Conservation (phyloP, 2,329 filamentous ascomycete genomes). For the Paecilomyces formosus region DNA sequence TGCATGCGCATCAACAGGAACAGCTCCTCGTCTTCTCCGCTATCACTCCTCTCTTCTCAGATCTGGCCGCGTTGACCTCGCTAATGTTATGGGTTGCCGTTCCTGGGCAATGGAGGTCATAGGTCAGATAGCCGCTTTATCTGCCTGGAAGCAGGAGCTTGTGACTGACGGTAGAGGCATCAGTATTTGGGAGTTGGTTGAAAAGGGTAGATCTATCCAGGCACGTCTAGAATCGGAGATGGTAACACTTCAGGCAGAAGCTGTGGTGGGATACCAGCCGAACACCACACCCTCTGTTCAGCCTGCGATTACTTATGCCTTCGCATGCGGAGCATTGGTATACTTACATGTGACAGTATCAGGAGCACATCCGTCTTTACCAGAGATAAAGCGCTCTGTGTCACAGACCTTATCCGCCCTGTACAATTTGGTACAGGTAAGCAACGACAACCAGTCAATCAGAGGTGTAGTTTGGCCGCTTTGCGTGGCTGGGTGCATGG, state of each 20-base stretch:
- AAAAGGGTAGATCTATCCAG: not conserved
- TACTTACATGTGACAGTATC: constrained; percentile 3
- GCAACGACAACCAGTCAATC: constrained; percentile 1
- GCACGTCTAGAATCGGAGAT: not conserved
- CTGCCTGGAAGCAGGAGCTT: constrained; percentile 2
- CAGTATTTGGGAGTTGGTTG: not conserved
- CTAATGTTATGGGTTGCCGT: constrained; percentile 7
- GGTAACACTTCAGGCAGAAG: not conserved
- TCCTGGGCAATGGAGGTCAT: constrained; percentile 9
- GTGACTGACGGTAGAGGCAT: not conserved
- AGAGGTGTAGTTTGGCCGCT: constrained; percentile 10
- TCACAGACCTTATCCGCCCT: not conserved
- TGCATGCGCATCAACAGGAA: constrained; percentile 8
- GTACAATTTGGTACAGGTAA: not conserved
- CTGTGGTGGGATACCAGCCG: not conserved
- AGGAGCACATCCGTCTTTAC: not conserved
- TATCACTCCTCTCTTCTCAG: constrained; percentile 3
- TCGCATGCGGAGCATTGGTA: constrained; percentile 5
- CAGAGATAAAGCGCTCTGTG: constrained; percentile 1
- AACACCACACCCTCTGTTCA: not conserved
- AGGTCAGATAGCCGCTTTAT: constrained; percentile 6
- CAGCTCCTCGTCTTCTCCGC: constrained; percentile 3
- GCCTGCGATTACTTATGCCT: constrained; percentile 1
- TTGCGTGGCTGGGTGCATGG: constrained; percentile 10
- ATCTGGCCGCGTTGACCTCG: constrained; percentile 3